Evolutionary conservation across 108 stramenopile species (phyloP).

Genomic region (Pseudonitzschia delicatissima): DNA sequence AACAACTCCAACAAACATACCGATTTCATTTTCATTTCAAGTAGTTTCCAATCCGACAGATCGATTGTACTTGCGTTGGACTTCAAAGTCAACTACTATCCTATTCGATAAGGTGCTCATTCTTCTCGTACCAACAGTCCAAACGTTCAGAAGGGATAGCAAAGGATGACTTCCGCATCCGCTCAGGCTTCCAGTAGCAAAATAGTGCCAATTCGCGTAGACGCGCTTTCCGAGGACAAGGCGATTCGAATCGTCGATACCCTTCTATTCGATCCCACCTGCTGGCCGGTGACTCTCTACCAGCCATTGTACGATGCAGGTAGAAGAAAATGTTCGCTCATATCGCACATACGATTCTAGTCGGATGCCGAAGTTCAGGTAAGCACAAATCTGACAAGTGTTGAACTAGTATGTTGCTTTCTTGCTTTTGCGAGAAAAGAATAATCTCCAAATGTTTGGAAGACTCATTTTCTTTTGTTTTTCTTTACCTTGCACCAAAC

Average conservation of each 20-base stretch:
- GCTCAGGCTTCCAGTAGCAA: not conserved
- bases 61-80: too few relatives aligned
- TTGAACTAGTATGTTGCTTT: not conserved
- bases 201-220: conserved; percentile 34
- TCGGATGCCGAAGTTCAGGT: conserved; percentile 64
- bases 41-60: too few relatives aligned
- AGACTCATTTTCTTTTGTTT: not conserved
- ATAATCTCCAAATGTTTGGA: not conserved
- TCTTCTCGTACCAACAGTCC: too few relatives aligned
- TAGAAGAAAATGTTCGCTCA: conserved; percentile 55
- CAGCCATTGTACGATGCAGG: conserved; percentile 31
- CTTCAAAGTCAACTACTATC: too few relatives aligned
- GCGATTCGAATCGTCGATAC: conserved; percentile 58
- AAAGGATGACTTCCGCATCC: too few relatives aligned
- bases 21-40: too few relatives aligned
- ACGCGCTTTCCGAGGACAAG: conserved; percentile 29
- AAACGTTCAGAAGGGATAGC: too few relatives aligned
- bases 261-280: conserved; percentile 59
- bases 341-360: conserved; percentile 54
- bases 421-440: not conserved
- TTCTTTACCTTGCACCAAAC: not conserved
- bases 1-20: too few relatives aligned
- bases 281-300: conserved; percentile 52
- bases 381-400: too few relatives aligned
- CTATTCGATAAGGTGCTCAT: too few relatives aligned